phyloP scores from a whole-genome alignment of 2,329 filamentous ascomycete genomes.

The Epichloe coenophiala region DNA sequence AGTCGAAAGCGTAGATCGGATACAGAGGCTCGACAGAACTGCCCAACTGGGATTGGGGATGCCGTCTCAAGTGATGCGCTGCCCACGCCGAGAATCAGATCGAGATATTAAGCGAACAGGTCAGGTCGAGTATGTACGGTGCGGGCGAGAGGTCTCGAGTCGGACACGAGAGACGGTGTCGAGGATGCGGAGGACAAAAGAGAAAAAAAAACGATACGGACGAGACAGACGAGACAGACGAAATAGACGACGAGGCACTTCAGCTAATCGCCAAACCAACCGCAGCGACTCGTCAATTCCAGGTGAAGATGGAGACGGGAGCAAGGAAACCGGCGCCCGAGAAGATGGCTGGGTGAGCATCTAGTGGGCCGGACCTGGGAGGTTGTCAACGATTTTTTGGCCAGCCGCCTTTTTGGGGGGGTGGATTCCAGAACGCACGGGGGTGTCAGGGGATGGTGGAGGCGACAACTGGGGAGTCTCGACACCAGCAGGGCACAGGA shows the following conservation, averaged over 20 bases:
- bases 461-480: neutral
- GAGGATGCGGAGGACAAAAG: conserved; percentile 1
- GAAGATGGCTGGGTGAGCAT: conserved; percentile 33
- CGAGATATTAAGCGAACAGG: neutral
- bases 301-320: conserved; percentile 14
- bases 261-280: neutral
- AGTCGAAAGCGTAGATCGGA: neutral
- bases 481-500: neutral
- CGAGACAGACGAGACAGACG: conserved; percentile 1
- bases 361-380: conserved; percentile 17
- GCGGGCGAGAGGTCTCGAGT: neutral
- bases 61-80: neutral
- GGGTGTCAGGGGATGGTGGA: conserved; percentile 4
- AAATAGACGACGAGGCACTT: neutral
- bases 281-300: conserved; percentile 10
- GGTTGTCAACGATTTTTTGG: conserved; percentile 15
- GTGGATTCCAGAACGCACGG: conserved; percentile 5
- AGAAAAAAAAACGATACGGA: neutral
- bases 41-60: neutral
- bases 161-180: conserved; percentile 2
- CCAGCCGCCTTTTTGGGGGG: conserved; percentile 18
- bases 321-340: conserved; percentile 21
- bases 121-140: neutral
- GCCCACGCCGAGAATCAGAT: neutral
- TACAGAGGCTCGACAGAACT: neutral